phyloP scores from a whole-genome alignment of 1,284 basidiomycete species.

The Apiotrichum mycotoxinovorans region DNA sequence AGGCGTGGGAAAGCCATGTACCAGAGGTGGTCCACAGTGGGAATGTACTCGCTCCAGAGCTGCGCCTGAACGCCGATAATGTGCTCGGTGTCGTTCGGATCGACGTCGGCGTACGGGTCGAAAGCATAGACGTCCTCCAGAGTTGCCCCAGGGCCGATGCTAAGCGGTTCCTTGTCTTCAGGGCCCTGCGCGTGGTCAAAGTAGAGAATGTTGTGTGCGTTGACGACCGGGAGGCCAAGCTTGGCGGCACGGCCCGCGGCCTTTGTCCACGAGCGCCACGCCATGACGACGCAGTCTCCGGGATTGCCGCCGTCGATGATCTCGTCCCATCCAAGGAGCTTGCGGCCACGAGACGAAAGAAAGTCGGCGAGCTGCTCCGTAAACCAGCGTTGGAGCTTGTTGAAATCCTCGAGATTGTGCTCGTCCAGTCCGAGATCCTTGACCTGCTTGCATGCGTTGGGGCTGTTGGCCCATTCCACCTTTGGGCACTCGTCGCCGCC shows the following conservation, averaged over 20 bases:
- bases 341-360: slow-evolving; percentile 10
- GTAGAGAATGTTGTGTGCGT: slow-evolving; percentile 16
- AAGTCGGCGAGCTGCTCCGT: slow-evolving; percentile 13
- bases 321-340: slow-evolving; percentile 24
- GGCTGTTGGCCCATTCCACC: slow-evolving; percentile 13
- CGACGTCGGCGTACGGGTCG: slow-evolving; percentile 14
- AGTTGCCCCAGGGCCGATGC: slow-evolving; percentile 12
- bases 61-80: slow-evolving; percentile 20
- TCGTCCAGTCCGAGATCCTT: slow-evolving; percentile 5
- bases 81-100: slow-evolving; percentile 4
- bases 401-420: slow-evolving; percentile 4
- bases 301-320: slow-evolving; percentile 21
- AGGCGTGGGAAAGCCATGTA: slow-evolving; percentile 23
- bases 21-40: slow-evolving; percentile 14
- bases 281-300: slow-evolving; percentile 13
- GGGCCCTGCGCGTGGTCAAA: slow-evolving; percentile 20
- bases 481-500: slow-evolving; percentile 22
- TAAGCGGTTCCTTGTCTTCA: slow-evolving; percentile 8
- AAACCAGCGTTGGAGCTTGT: slow-evolving; percentile 19
- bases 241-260: slow-evolving; percentile 8
- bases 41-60: slow-evolving; percentile 22
- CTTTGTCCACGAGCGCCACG: slow-evolving; percentile 16
- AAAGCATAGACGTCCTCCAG: slow-evolving; percentile 16
- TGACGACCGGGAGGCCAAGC: slow-evolving; percentile 10
- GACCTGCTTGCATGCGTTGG: slow-evolving; percentile 6